Evolutionary conservation across 2,329 filamentous ascomycete species (phyloP).

Genomic region (Penicillium sp.): DNA sequence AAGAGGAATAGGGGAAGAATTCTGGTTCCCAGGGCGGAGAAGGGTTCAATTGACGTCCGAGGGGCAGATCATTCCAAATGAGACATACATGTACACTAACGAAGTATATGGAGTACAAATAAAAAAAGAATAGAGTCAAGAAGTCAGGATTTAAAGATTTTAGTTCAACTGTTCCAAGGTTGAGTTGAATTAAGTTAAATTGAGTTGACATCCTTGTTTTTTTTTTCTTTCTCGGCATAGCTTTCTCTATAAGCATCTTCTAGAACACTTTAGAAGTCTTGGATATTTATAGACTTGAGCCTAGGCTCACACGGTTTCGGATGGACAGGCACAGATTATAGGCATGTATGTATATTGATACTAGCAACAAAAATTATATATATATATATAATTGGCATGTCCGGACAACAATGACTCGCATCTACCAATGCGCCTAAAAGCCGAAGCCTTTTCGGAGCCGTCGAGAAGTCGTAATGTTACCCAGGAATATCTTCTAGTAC

Average conservation of each 20-base stretch:
- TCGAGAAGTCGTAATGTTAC: constrained; percentile 35
- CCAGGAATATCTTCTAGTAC: constrained; percentile 43
- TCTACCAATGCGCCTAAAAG: constrained; percentile 33
- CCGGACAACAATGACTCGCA: constrained; percentile 41
- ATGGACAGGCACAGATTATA: background rate
- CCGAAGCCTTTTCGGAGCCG: constrained; percentile 32
- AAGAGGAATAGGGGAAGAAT: constrained; percentile 15
- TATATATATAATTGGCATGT: constrained; percentile 29
- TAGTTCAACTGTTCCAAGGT: background rate
- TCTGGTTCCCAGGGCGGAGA: constrained; percentile 11
- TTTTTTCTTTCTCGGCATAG: background rate
- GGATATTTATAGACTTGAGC: background rate
- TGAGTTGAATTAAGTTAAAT: background rate
- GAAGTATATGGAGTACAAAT: too few relatives aligned
- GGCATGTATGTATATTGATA: background rate
- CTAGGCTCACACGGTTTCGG: background rate
- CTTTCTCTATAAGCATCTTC: background rate
- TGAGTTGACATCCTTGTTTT: background rate
- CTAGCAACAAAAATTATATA: background rate
- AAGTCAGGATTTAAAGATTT: background rate
- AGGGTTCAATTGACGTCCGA: constrained; percentile 9
- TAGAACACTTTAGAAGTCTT: constrained; percentile 1
- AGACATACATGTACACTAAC: background rate
- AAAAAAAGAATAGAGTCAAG: background rate
- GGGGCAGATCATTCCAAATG: constrained; percentile 8